Percentiles rank a stretch among this genome's conserved stretches.
phyloP scores from a whole-genome alignment of 306 rosid species.

The Malus sylvestris region DNA sequence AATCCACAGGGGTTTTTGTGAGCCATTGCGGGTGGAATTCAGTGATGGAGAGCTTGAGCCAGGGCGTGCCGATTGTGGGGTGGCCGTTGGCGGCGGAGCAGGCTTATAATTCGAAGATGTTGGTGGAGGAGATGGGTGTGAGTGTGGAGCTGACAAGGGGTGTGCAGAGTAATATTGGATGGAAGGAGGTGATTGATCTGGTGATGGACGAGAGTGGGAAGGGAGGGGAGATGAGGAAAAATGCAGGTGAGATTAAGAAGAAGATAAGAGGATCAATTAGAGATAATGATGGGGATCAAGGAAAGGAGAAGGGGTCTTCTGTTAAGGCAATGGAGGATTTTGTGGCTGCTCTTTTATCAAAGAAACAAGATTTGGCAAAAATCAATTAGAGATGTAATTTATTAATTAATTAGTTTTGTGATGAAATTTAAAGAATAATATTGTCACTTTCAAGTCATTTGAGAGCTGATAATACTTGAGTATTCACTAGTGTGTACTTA shows the following conservation, averaged over 20 bases:
- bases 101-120: slow-evolving; percentile 63
- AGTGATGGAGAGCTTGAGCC: slow-evolving; percentile 58
- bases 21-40: slow-evolving; percentile 96
- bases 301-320: slow-evolving; percentile 30
- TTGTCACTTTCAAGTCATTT: no score
- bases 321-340: slow-evolving; percentile 35
- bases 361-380: neutral
- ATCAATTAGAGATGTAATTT: no score
- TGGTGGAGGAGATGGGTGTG: slow-evolving; percentile 67
- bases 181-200: slow-evolving; percentile 39
- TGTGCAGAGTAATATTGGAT: slow-evolving; percentile 14
- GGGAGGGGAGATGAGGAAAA: slow-evolving; percentile 47
- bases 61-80: slow-evolving; percentile 66
- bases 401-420: neutral
- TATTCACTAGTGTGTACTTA: no score
- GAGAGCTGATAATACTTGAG: no score
- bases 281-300: slow-evolving; percentile 11
- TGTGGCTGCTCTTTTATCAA: slow-evolving; percentile 1
- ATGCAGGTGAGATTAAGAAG: slow-evolving; percentile 27
- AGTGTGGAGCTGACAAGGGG: slow-evolving; percentile 48
- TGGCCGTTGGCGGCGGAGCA: slow-evolving; percentile 90
- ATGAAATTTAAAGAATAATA: neutral
- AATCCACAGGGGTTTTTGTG: slow-evolving; percentile 45
- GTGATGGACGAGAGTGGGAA: slow-evolving; percentile 35
- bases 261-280: slow-evolving; percentile 29